Conservation (phyloP, 163 green algal species). For the Smithsoniella earleae region DNA sequence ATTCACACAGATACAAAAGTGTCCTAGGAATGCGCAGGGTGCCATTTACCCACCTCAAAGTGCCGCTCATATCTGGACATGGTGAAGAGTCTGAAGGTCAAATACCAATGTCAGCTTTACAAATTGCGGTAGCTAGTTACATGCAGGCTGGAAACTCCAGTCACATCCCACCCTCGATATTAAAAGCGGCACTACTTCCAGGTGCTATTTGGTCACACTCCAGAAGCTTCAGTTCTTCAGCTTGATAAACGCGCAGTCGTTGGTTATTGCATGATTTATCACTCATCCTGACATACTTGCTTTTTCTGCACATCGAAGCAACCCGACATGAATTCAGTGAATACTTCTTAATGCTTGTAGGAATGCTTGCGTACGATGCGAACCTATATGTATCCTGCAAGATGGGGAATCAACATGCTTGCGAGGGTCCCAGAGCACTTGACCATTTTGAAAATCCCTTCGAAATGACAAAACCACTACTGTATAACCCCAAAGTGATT, state of each 20-base stretch:
- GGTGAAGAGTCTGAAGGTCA: neutral
- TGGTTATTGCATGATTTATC: neutral
- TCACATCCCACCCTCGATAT: neutral
- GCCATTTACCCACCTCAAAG: neutral
- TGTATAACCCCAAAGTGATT: neutral
- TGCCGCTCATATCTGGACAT: neutral
- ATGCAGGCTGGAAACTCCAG: slow-evolving; percentile 13
- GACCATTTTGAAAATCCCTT: neutral
- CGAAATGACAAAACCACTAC: neutral
- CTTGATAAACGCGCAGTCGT: neutral
- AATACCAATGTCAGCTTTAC: slow-evolving; percentile 13
- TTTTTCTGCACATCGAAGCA: neutral
- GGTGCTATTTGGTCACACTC: neutral
- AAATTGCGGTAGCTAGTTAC: slow-evolving; percentile 16
- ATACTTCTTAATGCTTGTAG: neutral
- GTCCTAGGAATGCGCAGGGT: neutral
- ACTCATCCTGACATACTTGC: neutral
- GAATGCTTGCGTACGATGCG: neutral
- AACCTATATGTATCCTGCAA: neutral
- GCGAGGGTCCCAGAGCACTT: neutral
- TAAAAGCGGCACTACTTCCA: neutral
- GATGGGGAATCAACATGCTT: neutral
- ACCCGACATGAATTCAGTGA: neutral
- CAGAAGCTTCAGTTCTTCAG: neutral
- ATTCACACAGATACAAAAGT: neutral